A percentile compares a stretch with the other conserved stretches of the same genome.
phyloP scores from a whole-genome alignment of 139 green algal genomes.

The Chlorokybus atmophyticus region DNA sequence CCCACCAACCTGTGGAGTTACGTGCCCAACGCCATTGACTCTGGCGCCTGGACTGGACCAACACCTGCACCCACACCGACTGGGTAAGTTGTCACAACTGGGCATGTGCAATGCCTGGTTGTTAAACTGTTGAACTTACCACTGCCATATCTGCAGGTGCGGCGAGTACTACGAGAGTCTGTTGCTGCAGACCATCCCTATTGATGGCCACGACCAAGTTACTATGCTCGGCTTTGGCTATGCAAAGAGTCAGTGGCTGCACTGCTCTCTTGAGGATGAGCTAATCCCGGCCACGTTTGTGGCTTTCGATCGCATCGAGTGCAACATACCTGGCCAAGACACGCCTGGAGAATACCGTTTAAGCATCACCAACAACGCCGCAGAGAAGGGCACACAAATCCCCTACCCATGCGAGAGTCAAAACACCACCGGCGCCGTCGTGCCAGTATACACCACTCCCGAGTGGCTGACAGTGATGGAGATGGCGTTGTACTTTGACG shows the following conservation, averaged over 20 bases:
- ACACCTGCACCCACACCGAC: no score
- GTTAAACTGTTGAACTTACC: no score
- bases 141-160: neutral
- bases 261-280: slow-evolving; percentile 13
- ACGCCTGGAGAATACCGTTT: slow-evolving; percentile 9
- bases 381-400: no score
- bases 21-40: no score
- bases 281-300: neutral
- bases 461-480: slow-evolving; percentile 4
- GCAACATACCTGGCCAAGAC: neutral
- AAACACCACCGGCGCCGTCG: neutral
- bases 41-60: no score
- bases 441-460: neutral
- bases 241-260: slow-evolving; percentile 10
- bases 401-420: neutral
- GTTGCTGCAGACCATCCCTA: neutral
- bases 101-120: no score
- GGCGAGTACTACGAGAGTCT: neutral
- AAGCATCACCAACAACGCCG: slow-evolving; percentile 13
- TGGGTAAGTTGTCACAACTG: no score
- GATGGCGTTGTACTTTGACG: slow-evolving; percentile 13
- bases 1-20: no score
- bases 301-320: slow-evolving; percentile 8
- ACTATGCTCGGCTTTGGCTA: slow-evolving; percentile 20
- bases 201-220: slow-evolving; percentile 8